These are phyloP conservation scores for Auriculariales sp. DNA, from an alignment of 768 basidiomycete species.

Conservation along the genomic window DNA sequence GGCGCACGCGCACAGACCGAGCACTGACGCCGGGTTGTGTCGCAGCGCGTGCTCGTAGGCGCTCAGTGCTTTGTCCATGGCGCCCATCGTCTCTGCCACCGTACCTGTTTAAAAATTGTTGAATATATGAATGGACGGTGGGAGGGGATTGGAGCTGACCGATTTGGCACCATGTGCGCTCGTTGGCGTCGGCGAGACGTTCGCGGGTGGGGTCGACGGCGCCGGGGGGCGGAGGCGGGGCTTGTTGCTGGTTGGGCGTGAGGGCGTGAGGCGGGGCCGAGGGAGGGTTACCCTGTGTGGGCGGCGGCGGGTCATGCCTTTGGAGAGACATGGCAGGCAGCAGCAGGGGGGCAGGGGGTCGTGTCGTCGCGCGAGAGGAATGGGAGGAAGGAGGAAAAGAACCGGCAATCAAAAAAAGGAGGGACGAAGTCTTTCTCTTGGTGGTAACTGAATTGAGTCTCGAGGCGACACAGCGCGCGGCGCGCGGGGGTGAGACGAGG, in stretches of 20 bases:
- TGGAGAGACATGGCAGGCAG: constrained; percentile 31
- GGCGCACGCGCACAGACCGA: constrained; percentile 86
- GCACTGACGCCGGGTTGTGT: constrained; percentile 84
- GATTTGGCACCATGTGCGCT: constrained; percentile 90
- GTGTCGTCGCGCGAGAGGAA: constrained; percentile 25
- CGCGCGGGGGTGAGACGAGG: too few species aligned
- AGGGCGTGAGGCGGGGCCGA: constrained; percentile 28
- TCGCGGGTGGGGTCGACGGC: constrained; percentile 9
- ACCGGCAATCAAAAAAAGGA: background rate
- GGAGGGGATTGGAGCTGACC: constrained; percentile 30
- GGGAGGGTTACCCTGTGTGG: constrained; percentile 27
- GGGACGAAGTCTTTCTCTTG: constrained; percentile 11
- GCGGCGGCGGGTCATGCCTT: constrained; percentile 35
- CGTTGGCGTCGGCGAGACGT: constrained; percentile 50
- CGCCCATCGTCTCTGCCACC: constrained; percentile 89
- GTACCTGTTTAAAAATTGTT: constrained; percentile 40
- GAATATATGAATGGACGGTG: background rate
- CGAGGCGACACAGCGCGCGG: too few species aligned
- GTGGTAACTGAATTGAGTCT: too few species aligned
- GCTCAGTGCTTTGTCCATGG: constrained; percentile 80
- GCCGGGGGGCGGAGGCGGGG: constrained; percentile 22
- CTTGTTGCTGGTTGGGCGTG: constrained; percentile 20
- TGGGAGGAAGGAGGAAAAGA: constrained; percentile 16
- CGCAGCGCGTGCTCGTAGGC: constrained; percentile 93
- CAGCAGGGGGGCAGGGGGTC: constrained; percentile 18